Base-by-base conservation (phyloP, 495 filamentous ascomycete species). In the Aspergillus diversus region DNA sequence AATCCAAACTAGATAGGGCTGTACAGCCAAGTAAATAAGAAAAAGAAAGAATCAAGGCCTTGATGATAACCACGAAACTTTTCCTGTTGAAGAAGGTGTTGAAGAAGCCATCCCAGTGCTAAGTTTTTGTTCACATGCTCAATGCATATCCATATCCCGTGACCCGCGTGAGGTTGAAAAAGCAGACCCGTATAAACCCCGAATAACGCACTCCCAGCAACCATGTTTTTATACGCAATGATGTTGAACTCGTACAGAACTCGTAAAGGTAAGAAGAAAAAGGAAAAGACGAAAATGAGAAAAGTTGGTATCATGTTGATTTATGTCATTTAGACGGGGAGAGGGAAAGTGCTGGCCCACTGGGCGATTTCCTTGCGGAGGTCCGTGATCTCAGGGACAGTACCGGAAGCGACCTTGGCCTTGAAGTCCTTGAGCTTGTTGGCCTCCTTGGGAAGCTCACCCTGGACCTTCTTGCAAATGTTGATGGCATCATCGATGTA, bases 341-440 rank as follows among this genome's bases (percentile, higher is more conserved):
- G 87, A 69, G 95, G 95, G 91, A 96, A 98, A 55, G 87, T 88
- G 74, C 84, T 83, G 73, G 92, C 92, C 96, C 96, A 99, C 49
- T 77, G 78, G 49, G 90, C 80, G 72, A 99, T 90, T 85, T 98
- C 94, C 84, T 92, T 89, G 83, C 86, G 90, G 71, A 97, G 83
- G 64, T 84, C 86, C 64, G 86, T 83, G 75, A 99, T 90, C 82
- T 92, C 90, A 52, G 84, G 71, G 48, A 96, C 84, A 67, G 89
- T 86, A 54, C 91, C 92, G 61, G 81, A 80, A 57, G 90, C 85
- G 57, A 96, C 90, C 84, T 92, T 93, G 71, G 89, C 88, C 82
- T 93, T 94, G 89, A 99, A 99, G 83, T 99, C 96, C 88, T 98
- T 98, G 70, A 93, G 90, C 87, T 94, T 97, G 85, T 99, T 99